A percentile compares a stretch with the other conserved stretches of the same genome.
phyloP scores from a whole-genome alignment of 257 asterid genomes.

The Nicotiana sylvestris region DNA sequence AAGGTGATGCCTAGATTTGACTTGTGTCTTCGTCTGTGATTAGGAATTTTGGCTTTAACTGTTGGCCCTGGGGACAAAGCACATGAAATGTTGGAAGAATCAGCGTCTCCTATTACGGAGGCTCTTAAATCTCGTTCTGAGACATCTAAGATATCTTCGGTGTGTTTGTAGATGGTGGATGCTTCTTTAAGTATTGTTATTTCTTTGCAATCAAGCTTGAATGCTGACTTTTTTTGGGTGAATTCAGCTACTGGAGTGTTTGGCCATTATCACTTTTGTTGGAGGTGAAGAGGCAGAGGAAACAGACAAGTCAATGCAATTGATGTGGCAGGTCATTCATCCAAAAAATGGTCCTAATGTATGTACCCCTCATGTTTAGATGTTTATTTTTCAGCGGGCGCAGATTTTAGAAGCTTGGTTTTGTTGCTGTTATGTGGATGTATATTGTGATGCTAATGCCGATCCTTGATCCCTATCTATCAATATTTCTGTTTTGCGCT shows the following conservation, averaged over 20 bases:
- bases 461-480: not conserved
- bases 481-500: not conserved
- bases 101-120: conserved; percentile 67
- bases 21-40: not conserved
- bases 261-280: conserved; percentile 80
- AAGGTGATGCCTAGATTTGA: not conserved
- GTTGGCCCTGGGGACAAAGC: conserved; percentile 86
- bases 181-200: not conserved
- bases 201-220: not conserved
- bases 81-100: conserved; percentile 82
- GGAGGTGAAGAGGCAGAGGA: conserved; percentile 89
- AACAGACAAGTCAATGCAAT: conserved; percentile 80
- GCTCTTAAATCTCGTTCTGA: conserved; percentile 70
- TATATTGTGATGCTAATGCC: not conserved
- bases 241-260: conserved; percentile 73
- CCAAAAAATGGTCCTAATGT: conserved; percentile 93
- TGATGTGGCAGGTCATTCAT: conserved; percentile 93
- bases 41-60: conserved; percentile 86
- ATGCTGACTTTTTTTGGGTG: not conserved
- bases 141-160: conserved; percentile 58
- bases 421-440: not conserved
- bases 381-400: not conserved
- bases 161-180: conserved; percentile 24
- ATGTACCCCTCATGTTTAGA: conserved; percentile 23
- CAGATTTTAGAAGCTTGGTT: not conserved